Evolutionary conservation across 2,329 filamentous ascomycete species (phyloP).

Genomic region (Periconia macrospinosa): DNA sequence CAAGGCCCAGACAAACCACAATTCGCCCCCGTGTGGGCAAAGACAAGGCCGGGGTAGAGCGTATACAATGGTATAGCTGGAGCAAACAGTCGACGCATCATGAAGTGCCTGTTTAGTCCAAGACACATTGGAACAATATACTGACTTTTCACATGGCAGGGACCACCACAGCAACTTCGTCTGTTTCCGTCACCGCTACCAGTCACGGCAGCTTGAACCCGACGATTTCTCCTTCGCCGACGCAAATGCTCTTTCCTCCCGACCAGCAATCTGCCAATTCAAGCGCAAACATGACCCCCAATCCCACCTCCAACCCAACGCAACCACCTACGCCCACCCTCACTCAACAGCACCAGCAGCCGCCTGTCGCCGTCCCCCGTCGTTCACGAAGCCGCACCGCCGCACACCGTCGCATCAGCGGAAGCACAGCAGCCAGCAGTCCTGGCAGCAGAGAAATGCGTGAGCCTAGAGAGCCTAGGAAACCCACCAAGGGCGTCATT

Average conservation of each 20-base stretch:
- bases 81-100: background rate
- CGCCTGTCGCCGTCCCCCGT: constrained; percentile 18
- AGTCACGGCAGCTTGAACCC: constrained; percentile 46
- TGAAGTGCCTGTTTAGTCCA: background rate
- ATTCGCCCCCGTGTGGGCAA: too few species aligned
- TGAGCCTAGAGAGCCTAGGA: constrained; percentile 49
- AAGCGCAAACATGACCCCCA: constrained; percentile 2
- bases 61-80: background rate
- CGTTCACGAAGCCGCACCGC: constrained; percentile 47
- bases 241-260: constrained; percentile 36
- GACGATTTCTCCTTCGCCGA: constrained; percentile 37
- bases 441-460: constrained; percentile 63
- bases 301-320: constrained; percentile 5
- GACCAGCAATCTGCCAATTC: constrained; percentile 20
- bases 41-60: too few species aligned
- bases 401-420: constrained; percentile 76
- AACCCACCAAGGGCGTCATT: constrained; percentile 65
- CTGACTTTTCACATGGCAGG: constrained; percentile 7
- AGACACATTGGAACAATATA: constrained; percentile 16
- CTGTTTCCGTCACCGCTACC: constrained; percentile 47
- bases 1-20: too few species aligned
- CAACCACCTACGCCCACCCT: constrained; percentile 16
- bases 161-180: constrained; percentile 49
- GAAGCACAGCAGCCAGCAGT: constrained; percentile 79
- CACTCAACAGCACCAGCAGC: constrained; percentile 10